phyloP scores from a whole-genome alignment of 768 basidiomycete genomes.

The Pleurotus tuber-regium region DNA sequence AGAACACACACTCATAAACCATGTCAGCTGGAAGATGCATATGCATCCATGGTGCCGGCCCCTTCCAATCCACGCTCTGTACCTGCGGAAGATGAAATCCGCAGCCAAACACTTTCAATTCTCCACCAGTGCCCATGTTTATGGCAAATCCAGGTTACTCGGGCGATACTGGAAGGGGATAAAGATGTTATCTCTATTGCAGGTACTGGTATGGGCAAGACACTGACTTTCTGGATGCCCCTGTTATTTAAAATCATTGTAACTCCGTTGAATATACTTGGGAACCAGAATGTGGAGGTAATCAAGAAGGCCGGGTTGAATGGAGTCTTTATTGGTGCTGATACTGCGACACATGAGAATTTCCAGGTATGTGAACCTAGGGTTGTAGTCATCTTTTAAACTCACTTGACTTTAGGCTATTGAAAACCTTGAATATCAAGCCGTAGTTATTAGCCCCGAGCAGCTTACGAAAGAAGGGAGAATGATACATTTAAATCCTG shows the following conservation, averaged over 20 bases:
- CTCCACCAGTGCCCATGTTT: conserved; percentile 15
- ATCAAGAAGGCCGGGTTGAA: conserved; percentile 14
- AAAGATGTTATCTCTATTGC: conserved; percentile 24
- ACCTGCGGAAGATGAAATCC: neutral
- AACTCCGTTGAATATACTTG: conserved; percentile 22
- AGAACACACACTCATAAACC: too few species aligned
- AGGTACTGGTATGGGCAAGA: conserved; percentile 29
- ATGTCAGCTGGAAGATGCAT: too few species aligned
- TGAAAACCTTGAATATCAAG: conserved; percentile 14
- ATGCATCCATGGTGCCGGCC: too few species aligned
- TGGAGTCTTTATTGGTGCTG: conserved; percentile 17
- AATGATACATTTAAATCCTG: conserved; percentile 17
- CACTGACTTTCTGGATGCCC: conserved; percentile 29
- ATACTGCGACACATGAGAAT: conserved; percentile 16
- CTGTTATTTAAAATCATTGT: conserved; percentile 27
- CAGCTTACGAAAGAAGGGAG: conserved; percentile 12
- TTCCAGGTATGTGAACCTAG: conserved; percentile 18
- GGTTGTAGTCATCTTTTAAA: neutral
- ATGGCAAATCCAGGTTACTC: conserved; percentile 18
- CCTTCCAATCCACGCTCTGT: neutral
- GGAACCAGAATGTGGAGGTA: conserved; percentile 17
- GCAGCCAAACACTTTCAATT: neutral
- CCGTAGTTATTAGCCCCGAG: conserved; percentile 24
- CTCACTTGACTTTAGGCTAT: conserved; percentile 17
- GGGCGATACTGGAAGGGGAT: conserved; percentile 16